Percentiles rank a stretch among this genome's conserved stretches.
Conservation (phyloP, 257 asterid species). For the Ehretia macrophylla region DNA sequence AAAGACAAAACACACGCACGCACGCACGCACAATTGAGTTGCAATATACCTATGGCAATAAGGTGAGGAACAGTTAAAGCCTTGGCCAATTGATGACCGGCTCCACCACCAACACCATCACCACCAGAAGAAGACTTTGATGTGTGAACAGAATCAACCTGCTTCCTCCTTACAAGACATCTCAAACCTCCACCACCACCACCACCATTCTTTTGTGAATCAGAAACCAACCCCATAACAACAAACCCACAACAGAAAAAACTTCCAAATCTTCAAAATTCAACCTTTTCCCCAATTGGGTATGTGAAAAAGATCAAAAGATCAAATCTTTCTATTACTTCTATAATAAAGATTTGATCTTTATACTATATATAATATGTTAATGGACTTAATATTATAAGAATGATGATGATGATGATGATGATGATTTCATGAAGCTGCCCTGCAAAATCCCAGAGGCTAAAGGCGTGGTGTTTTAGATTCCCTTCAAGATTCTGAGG, state of each 20-base stretch:
- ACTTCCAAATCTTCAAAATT: not conserved
- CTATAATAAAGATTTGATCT: not conserved
- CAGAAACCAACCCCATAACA: conserved; percentile 21
- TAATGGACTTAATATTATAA: too few relatives aligned
- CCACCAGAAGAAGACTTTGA: conserved; percentile 2
- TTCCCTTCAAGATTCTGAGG: not conserved
- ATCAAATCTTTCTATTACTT: not conserved
- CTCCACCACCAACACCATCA: conserved; percentile 20
- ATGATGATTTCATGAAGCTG: not conserved
- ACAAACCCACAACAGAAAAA: conserved; percentile 1
- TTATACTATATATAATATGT: too few relatives aligned
- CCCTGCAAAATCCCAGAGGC: conserved; percentile 1
- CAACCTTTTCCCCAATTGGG: not conserved
- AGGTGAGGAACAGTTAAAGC: conserved; percentile 78
- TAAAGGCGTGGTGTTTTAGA: not conserved
- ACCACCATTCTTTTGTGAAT: conserved; percentile 24
- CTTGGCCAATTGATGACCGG: conserved; percentile 58
- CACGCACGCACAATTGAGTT: not conserved
- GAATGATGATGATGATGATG: too few relatives aligned
- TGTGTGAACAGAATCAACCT: conserved; percentile 50
- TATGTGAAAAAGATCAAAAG: not conserved
- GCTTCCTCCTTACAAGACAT: conserved; percentile 78
- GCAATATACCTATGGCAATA: conserved; percentile 56
- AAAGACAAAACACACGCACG: too few relatives aligned
- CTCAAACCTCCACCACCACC: conserved; percentile 45